Evolutionary conservation across 2,329 filamentous ascomycete species (phyloP).

Genomic region (Aspergillus fischeri): DNA sequence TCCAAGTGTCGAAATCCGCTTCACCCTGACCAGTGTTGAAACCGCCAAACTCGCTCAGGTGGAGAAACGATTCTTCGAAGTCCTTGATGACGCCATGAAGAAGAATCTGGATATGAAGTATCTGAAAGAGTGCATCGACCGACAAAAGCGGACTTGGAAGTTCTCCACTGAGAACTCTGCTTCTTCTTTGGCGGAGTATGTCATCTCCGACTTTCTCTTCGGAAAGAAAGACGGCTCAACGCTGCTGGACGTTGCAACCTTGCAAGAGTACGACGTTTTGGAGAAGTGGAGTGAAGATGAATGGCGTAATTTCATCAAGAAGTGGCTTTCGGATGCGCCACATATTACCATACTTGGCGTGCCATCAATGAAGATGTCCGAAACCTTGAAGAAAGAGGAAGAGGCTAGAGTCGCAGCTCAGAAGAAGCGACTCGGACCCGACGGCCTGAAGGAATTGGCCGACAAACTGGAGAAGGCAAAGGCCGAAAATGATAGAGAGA

Average conservation of each 20-base stretch:
- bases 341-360: slow-evolving; percentile 86
- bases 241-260: slow-evolving; percentile 54
- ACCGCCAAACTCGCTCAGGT: slow-evolving; percentile 80
- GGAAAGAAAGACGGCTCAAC: slow-evolving; percentile 79
- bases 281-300: slow-evolving; percentile 76
- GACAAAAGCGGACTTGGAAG: slow-evolving; percentile 76
- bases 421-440: slow-evolving; percentile 73
- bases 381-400: slow-evolving; percentile 77
- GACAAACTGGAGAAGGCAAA: slow-evolving; percentile 79
- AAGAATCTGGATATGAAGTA: slow-evolving; percentile 87
- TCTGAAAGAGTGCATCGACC: slow-evolving; percentile 77
- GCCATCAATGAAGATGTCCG: slow-evolving; percentile 74
- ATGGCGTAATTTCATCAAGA: slow-evolving; percentile 77
- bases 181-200: slow-evolving; percentile 74
- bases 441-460: slow-evolving; percentile 71
- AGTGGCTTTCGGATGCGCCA: slow-evolving; percentile 79
- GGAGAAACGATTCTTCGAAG: slow-evolving; percentile 77
- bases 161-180: slow-evolving; percentile 78
- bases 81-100: slow-evolving; percentile 71
- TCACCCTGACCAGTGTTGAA: slow-evolving; percentile 80
- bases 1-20: slow-evolving; percentile 77
- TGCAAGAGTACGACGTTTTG: slow-evolving; percentile 60
- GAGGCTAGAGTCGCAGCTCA: slow-evolving; percentile 72
- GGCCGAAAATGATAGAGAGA: slow-evolving; percentile 79
- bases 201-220: slow-evolving; percentile 91